Conservation (phyloP, 345 rosid species). For the Lepidium sativum region DNA sequence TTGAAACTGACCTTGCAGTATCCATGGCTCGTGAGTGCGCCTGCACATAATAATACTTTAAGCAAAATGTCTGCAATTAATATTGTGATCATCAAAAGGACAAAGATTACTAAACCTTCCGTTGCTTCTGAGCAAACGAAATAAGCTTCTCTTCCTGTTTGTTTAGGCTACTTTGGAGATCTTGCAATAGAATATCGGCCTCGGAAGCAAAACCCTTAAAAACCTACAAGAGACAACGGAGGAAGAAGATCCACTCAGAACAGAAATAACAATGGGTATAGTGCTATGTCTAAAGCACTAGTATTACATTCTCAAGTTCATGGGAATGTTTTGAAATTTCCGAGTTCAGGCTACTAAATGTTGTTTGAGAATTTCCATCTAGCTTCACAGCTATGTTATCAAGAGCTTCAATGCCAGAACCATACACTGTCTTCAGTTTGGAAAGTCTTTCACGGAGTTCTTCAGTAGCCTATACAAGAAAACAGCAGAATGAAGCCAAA, state of each 20-base stretch:
- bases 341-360: constrained; percentile 63
- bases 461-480: constrained; percentile 62
- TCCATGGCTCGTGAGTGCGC: constrained; percentile 85
- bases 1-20: constrained; percentile 74
- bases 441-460: constrained; percentile 72
- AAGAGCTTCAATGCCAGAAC: constrained; percentile 70
- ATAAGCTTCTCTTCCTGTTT: constrained; percentile 73
- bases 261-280: not conserved
- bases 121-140: constrained; percentile 72
- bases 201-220: constrained; percentile 79
- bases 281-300: not conserved
- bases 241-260: constrained; percentile 14
- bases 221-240: constrained; percentile 46
- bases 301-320: constrained; percentile 72
- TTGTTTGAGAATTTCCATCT: constrained; percentile 72
- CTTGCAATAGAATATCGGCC: constrained; percentile 71
- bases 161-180: constrained; percentile 74
- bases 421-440: constrained; percentile 54
- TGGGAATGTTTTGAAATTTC: constrained; percentile 81
- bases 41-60: constrained; percentile 32
- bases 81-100: not conserved
- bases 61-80: not conserved
- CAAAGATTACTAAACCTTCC: constrained; percentile 42
- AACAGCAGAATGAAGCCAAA: constrained; percentile 2
- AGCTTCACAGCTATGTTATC: constrained; percentile 73